Conservation (phyloP, 169 alveolate genomes). For the Plasmodium cynomolgi region DNA sequence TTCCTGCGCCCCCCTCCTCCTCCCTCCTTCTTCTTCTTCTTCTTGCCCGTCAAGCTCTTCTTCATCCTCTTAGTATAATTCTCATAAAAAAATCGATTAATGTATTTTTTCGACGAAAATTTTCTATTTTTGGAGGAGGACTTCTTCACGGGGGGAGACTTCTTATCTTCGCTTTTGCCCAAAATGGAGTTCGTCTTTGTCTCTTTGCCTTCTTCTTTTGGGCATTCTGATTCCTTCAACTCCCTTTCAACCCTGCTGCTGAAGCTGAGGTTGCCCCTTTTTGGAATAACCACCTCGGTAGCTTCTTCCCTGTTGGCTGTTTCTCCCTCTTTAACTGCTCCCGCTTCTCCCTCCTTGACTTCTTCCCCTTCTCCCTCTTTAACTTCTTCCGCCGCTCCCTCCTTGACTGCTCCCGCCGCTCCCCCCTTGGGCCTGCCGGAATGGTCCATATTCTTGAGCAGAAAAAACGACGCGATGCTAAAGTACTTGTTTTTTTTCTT, state of each 20-base stretch:
- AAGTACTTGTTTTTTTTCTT: slow-evolving; percentile 40
- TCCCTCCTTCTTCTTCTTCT: background rate
- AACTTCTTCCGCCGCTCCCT: background rate
- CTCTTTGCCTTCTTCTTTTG: background rate
- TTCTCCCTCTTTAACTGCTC: background rate
- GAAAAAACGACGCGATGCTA: slow-evolving; percentile 12
- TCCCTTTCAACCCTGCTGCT: background rate
- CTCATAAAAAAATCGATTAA: slow-evolving; percentile 18
- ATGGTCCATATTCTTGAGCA: slow-evolving; percentile 16
- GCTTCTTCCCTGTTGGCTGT: background rate
- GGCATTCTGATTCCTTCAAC: background rate
- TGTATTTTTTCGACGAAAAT: background rate
- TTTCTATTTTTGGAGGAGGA: slow-evolving; percentile 3
- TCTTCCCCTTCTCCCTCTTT: background rate
- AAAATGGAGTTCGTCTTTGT: background rate
- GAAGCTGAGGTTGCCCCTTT: background rate
- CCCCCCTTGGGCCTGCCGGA: background rate
- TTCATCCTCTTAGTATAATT: background rate
- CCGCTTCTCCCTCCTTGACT: background rate
- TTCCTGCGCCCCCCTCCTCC: background rate
- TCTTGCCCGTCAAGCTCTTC: background rate
- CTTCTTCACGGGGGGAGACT: background rate
- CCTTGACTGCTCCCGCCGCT: background rate
- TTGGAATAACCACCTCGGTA: background rate
- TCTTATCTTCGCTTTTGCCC: slow-evolving; percentile 15